Base-by-base conservation (phyloP, 2,329 filamentous ascomycete genomes). In the Penicillium paneum region DNA sequence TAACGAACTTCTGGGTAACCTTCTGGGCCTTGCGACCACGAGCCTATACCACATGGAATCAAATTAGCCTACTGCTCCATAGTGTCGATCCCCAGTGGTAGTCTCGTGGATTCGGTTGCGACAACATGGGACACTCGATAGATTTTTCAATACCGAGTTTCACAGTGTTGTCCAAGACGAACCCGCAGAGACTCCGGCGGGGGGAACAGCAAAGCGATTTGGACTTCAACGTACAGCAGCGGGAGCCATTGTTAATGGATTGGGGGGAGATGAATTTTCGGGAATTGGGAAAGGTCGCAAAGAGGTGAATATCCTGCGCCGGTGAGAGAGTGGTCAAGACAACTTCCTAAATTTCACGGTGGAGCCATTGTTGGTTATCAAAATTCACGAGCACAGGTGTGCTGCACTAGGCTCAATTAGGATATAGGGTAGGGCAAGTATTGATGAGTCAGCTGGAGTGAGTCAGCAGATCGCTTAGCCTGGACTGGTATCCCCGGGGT, bases 61-160 rank as follows among this genome's bases (percentile, higher is more conserved):
- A 78, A 81, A 84, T 95, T 93, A 97, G 92, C 94, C 93, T 97
- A 96, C 93, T 97, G 92, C 85, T 88, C 74, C 71, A 67, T 67
- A 44, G 62, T 64, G 61, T 66, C 61, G 69, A 56, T 58, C 67
- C 67, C 60, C 54, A 40, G 55, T 60, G 52, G 52, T 41, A 47
- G 41, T 51, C 55, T 56, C 49, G 43, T 29, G 15, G 24, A 44
- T 34, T 41, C 39, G 45, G 51, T 29, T 44, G 32, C 39, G 31
- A 49, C 46, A 19, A 49, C 28, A 24, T 7, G 29, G 15, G 5
- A 21, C 8, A 48, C 39, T 38, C 49, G 35, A 61, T 64, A 64
- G 60, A 63, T 65, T 47, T 65, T 65, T 59, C 61, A 64, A 64
- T 56, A 59, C 47, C 45, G 54, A 53, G 38, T 49, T 46, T 47